Evolutionary conservation across 106 monocot species (phyloP), one percentile per base, ranked within the genome.

Genomic region (Cymbidium sinense): DNA sequence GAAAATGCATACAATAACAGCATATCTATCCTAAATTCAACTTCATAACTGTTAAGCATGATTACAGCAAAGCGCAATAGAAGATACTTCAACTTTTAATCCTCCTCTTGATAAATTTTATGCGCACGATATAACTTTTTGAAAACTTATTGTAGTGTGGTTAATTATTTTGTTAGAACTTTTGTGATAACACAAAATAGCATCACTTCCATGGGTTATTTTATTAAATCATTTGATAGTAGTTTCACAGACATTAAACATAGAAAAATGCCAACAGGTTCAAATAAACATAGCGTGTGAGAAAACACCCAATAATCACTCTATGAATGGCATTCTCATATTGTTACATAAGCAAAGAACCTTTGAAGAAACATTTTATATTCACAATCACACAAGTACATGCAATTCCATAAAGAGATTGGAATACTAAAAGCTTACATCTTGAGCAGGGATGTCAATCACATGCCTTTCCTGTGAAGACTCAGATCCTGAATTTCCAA

Each of bases 391-490:
- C 4, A n/a, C 1, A n/a, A 58, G 4, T 23, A 5, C 33, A 67
- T 11, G 29, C 31, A 15, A 67, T 25, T 4, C 25, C 27, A 62
- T 62, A 62, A 62, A 62, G 25, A 28, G 61, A 62, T 62, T 25
- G 2, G n/a, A 25, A 61, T 12, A 62, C 9, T 67, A 67, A 12
- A 28, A 82, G 82, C 93, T 84, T 87, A 96, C 95, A 70, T 87
- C 81, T 41, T 81, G 75, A 83, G 28, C 28, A 70, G 86, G 76
- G 21, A 93, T 77, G 87, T 89, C 91, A 34, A 90, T 77, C 23
- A 83, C 81, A 80, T 94, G 94, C 36, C 72, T 87, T 50, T 80
- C 91, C 23, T 71, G 79, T 30, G 51, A 44, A 39, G 90, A 70
- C 34, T 79, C 62, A 12, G 80, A 25, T 31, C 69, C 80, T 13